Percentiles rank a stretch among this genome's conserved stretches.
Evolutionary conservation across 108 stramenopile genomes (phyloP).

Genomic region (Conticribra weissflogii): DNA sequence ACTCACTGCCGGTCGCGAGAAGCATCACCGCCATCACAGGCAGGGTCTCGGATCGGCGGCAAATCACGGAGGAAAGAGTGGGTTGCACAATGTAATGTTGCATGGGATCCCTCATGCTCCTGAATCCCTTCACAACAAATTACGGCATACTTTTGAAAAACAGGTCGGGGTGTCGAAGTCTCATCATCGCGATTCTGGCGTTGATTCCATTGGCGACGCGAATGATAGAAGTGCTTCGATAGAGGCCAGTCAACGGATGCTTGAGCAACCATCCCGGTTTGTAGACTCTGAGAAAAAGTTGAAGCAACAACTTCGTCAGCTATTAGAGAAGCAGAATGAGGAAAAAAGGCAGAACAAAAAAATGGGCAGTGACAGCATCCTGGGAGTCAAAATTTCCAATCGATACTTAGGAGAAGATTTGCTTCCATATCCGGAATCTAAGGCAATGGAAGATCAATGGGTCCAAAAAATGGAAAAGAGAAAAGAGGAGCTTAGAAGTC

Average conservation of each 20-base stretch:
- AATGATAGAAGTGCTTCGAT: constrained; percentile 3
- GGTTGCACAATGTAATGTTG: constrained; percentile 11
- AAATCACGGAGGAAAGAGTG: constrained; percentile 1
- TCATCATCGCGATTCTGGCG: neutral
- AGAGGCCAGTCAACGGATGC: constrained; percentile 29
- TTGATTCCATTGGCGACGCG: neutral
- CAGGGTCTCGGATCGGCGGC: neutral
- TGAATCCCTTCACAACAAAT: constrained; percentile 13
- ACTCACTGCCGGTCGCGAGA: constrained; percentile 28
- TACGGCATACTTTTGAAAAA: constrained; percentile 10
- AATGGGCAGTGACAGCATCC: constrained; percentile 16
- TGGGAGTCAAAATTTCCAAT: constrained; percentile 49
- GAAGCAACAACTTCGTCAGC: constrained; percentile 39
- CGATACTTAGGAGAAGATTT: constrained; percentile 51
- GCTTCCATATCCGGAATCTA: constrained; percentile 39
- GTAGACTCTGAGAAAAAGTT: constrained; percentile 51
- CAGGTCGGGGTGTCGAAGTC: neutral
- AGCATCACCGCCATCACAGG: constrained; percentile 5
- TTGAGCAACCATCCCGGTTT: constrained; percentile 34
- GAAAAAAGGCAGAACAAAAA: constrained; percentile 15
- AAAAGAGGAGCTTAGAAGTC: constrained; percentile 32
- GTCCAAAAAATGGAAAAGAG: constrained; percentile 23
- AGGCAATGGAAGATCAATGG: constrained; percentile 33
- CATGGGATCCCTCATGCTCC: constrained; percentile 33
- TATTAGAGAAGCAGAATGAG: constrained; percentile 34